Percentiles rank a stretch among this genome's conserved stretches.
phyloP scores from a whole-genome alignment of 2,329 filamentous ascomycete species.

The Botrytis cinerea region DNA sequence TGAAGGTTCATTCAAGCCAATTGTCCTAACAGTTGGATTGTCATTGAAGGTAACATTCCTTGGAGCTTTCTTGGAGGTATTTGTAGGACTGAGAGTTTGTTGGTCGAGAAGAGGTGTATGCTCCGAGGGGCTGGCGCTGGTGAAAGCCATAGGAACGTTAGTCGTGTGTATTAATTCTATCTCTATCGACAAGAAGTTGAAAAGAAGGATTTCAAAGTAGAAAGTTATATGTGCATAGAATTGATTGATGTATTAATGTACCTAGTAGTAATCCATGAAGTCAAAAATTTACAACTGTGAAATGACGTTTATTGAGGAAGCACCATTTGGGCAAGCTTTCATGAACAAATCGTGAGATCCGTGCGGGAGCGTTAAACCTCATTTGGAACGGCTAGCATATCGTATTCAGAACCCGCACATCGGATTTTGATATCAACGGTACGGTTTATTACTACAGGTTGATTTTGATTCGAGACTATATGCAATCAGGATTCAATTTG shows the following conservation, averaged over 20 bases:
- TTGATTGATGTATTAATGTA: conserved; percentile 1
- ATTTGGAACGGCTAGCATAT: neutral
- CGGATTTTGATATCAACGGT: neutral
- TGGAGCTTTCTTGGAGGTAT: conserved; percentile 10
- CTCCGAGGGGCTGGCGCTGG: conserved; percentile 18
- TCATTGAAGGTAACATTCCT: conserved; percentile 77
- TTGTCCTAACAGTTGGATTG: conserved; percentile 63
- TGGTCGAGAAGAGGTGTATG: conserved; percentile 20
- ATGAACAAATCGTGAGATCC: conserved; percentile 5
- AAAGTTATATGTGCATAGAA: conserved; percentile 5
- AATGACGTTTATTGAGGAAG: conserved; percentile 22
- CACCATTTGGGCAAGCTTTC: conserved; percentile 15
- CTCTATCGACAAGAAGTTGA: neutral
- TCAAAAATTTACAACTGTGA: conserved; percentile 8
- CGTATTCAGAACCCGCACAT: neutral
- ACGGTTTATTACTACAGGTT: neutral
- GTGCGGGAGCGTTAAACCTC: neutral
- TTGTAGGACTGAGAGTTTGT: conserved; percentile 11
- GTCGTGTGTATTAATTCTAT: neutral
- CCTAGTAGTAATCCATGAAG: neutral
- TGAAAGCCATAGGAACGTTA: conserved; percentile 17
- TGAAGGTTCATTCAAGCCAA: conserved; percentile 45
- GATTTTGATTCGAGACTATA: neutral
- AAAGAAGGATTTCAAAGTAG: neutral
- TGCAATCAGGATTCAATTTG: neutral